phyloP scores from a whole-genome alignment of 805 yeast species.

The Candida gorgasii region DNA sequence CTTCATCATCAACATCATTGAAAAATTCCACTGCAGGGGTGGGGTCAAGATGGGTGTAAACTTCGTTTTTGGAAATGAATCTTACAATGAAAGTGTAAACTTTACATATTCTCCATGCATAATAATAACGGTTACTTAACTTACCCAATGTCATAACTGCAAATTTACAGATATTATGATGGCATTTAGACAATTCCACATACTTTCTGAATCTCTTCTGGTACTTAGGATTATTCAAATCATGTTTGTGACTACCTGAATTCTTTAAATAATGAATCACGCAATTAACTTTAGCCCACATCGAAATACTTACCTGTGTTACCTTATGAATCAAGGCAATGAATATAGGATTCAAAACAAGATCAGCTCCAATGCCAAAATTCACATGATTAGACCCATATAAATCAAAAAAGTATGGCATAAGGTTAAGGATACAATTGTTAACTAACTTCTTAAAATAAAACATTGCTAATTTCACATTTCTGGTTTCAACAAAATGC shows the following conservation, averaged over 20 bases:
- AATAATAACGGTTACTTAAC: conserved; percentile 59
- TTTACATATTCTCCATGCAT: conserved; percentile 68
- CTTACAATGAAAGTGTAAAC: conserved; percentile 48
- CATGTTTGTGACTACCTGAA: conserved; percentile 20
- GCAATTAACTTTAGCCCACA: conserved; percentile 26
- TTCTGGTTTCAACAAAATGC: conserved; percentile 36
- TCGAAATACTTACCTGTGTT: conserved; percentile 26
- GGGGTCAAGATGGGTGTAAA: conserved; percentile 19
- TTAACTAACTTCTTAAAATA: conserved; percentile 33
- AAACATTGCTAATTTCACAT: conserved; percentile 31
- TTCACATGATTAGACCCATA: conserved; percentile 30
- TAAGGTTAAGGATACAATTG: conserved; percentile 26
- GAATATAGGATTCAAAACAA: conserved; percentile 42
- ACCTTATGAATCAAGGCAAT: conserved; percentile 28
- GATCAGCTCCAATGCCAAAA: conserved; percentile 45
- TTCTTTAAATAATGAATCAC: conserved; percentile 23
- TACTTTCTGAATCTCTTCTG: conserved; percentile 22
- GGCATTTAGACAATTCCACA: conserved; percentile 24
- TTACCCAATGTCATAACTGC: conserved; percentile 32
- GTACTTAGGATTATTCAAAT: conserved; percentile 20
- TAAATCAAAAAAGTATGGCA: conserved; percentile 32
- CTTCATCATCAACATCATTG: conserved; percentile 18
- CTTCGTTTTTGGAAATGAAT: conserved; percentile 30
- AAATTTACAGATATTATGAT: conserved; percentile 23
- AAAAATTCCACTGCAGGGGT: conserved; percentile 8